phyloP scores from a whole-genome alignment of 257 asterid species.

The Jacaranda copaia region DNA sequence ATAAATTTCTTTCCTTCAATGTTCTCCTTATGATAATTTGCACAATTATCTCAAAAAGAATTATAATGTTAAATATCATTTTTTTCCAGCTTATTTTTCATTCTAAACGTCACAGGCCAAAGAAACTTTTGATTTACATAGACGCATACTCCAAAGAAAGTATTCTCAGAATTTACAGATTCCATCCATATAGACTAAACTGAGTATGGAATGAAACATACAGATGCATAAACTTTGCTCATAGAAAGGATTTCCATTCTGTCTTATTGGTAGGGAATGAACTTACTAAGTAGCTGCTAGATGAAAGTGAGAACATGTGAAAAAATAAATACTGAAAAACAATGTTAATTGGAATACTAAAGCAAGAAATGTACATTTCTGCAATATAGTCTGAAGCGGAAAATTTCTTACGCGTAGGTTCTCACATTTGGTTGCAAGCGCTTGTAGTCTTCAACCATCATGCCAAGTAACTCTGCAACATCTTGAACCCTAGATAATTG shows the following conservation, averaged over 20 bases:
- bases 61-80: slow-evolving; percentile 17
- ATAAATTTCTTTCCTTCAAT: slow-evolving; percentile 7
- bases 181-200: slow-evolving; percentile 24
- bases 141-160: neutral
- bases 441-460: slow-evolving; percentile 97
- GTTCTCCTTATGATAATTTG: slow-evolving; percentile 13
- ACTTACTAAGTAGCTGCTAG: slow-evolving; percentile 21
- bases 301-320: slow-evolving; percentile 22
- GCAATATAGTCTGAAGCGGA: slow-evolving; percentile 42
- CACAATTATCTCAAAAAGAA: slow-evolving; percentile 1
- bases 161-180: neutral
- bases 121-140: neutral
- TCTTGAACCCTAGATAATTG: slow-evolving; percentile 85
- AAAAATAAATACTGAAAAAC: slow-evolving; percentile 20
- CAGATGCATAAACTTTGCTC: slow-evolving; percentile 14
- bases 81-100: slow-evolving; percentile 26
- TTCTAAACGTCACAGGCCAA: slow-evolving; percentile 20
- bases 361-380: slow-evolving; percentile 39
- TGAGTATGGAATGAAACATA: slow-evolving; percentile 14
- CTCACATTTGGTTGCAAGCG: slow-evolving; percentile 97
- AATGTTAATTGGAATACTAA: slow-evolving; percentile 28
- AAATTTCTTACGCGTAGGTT: slow-evolving; percentile 92
- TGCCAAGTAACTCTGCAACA: slow-evolving; percentile 97
- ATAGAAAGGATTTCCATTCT: slow-evolving; percentile 11
- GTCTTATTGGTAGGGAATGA: slow-evolving; percentile 16